phyloP scores from a whole-genome alignment of 208 protist genomes.

The Spongospora subterranea region DNA sequence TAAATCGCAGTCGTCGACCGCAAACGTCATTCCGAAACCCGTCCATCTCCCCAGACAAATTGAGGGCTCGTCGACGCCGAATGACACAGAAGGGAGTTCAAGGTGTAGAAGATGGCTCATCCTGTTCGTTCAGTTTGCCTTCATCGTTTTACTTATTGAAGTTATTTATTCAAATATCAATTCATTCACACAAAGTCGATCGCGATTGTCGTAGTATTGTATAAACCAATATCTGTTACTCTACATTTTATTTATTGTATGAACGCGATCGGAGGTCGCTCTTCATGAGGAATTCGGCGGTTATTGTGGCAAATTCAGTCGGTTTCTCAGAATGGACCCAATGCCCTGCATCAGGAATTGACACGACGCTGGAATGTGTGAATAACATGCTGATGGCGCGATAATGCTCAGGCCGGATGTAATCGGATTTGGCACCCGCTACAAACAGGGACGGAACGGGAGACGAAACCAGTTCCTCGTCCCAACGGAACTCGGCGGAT shows the following conservation, averaged over 20 bases:
- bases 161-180: background rate
- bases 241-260: background rate
- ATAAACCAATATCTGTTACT: background rate
- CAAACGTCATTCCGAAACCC: background rate
- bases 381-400: conserved; percentile 7
- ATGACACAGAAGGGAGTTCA: background rate
- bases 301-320: background rate
- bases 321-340: conserved; percentile 59
- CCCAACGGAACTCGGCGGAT: background rate
- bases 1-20: background rate
- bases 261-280: background rate
- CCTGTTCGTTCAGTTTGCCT: background rate
- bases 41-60: background rate
- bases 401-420: background rate
- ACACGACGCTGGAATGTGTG: background rate
- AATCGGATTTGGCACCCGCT: conserved; percentile 28
- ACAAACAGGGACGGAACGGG: conserved; percentile 38
- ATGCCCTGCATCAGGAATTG: conserved; percentile 43
- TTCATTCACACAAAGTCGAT: conserved; percentile 3
- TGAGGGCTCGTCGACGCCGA: background rate
- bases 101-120: background rate
- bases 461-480: background rate
- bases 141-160: conserved; percentile 16
- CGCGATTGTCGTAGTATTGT: background rate
- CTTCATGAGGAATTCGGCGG: conserved; percentile 39